Percentiles rank a stretch among this genome's conserved stretches.
phyloP scores from a whole-genome alignment of 2,329 filamentous ascomycete species.

The Penicillium italicum region DNA sequence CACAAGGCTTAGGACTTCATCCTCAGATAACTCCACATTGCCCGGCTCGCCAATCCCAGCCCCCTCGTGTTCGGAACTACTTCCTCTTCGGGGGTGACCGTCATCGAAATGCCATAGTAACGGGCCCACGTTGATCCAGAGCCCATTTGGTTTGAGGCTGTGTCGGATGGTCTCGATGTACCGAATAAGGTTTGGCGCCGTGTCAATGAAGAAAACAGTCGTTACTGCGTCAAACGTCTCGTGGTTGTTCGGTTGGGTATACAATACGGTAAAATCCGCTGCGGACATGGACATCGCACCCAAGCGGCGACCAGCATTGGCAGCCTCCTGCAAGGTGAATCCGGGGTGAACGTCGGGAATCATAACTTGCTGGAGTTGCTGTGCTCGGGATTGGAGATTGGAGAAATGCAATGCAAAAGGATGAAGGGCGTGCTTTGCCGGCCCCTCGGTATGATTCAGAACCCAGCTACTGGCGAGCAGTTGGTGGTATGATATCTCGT shows the following conservation, averaged over 20 bases:
- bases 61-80: constrained; percentile 23
- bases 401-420: constrained; percentile 88
- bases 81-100: constrained; percentile 25
- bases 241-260: constrained; percentile 61
- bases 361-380: constrained; percentile 69
- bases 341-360: constrained; percentile 80
- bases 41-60: constrained; percentile 80
- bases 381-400: constrained; percentile 69
- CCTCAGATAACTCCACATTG: constrained; percentile 82
- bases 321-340: constrained; percentile 47
- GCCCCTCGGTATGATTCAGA: constrained; percentile 52
- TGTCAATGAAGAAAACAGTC: constrained; percentile 95
- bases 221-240: constrained; percentile 75
- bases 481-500: constrained; percentile 96
- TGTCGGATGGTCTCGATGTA: constrained; percentile 81
- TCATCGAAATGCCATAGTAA: constrained; percentile 95
- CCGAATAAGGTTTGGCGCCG: constrained; percentile 84
- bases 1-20: constrained; percentile 78
- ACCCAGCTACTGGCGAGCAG: constrained; percentile 73
- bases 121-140: constrained; percentile 88
- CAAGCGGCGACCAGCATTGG: constrained; percentile 28
- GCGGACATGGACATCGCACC: constrained; percentile 89
- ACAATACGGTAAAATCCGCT: constrained; percentile 87
- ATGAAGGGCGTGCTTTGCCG: constrained; percentile 67
- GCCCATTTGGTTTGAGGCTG: constrained; percentile 71